These are phyloP conservation scores for Malassezia sp. DNA, from an alignment of 1,284 basidiomycete genomes.

Conservation along the genomic window DNA sequence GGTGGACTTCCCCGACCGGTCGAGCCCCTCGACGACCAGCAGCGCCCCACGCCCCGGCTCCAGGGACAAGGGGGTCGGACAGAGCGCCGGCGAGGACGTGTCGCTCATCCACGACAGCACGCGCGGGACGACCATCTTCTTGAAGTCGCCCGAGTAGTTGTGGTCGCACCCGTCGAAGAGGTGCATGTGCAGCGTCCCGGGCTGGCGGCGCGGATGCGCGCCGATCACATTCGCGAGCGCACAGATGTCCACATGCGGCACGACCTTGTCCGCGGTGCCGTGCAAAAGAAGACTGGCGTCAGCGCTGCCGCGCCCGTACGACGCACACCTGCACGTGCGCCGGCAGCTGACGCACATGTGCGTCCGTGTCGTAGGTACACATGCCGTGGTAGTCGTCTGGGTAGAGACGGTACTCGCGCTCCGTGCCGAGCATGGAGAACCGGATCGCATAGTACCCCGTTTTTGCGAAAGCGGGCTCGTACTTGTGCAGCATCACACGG, in stretches of 20 bases:
- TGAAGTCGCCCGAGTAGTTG: conserved; percentile 3
- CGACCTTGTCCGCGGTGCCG: conserved; percentile 6
- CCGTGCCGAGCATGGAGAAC: neutral
- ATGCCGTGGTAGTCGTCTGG: conserved; percentile 1
- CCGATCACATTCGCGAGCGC: conserved; percentile 3
- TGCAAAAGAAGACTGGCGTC: conserved; percentile 4
- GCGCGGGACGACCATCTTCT: neutral
- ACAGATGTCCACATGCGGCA: conserved; percentile 5
- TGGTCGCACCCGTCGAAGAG: conserved; percentile 8
- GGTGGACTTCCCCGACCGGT: conserved; percentile 44
- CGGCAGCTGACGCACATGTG: neutral
- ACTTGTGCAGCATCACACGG: neutral
- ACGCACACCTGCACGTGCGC: conserved; percentile 1
- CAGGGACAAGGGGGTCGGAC: neutral
- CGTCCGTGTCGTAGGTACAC: neutral
- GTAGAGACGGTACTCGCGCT: neutral
- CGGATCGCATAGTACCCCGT: conserved; percentile 2
- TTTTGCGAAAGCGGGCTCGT: conserved; percentile 1
- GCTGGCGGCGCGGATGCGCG: conserved; percentile 1
- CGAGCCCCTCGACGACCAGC: conserved; percentile 44
- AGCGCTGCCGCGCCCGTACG: too few species aligned
- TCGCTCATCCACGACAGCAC: neutral
- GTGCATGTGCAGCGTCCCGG: conserved; percentile 3
- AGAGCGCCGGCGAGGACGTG: neutral
- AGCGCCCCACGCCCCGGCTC: conserved; percentile 27